These are phyloP conservation scores for Ananas comosus DNA, from an alignment of 176 grass and related monocot genomes.

Conservation along the genomic window DNA sequence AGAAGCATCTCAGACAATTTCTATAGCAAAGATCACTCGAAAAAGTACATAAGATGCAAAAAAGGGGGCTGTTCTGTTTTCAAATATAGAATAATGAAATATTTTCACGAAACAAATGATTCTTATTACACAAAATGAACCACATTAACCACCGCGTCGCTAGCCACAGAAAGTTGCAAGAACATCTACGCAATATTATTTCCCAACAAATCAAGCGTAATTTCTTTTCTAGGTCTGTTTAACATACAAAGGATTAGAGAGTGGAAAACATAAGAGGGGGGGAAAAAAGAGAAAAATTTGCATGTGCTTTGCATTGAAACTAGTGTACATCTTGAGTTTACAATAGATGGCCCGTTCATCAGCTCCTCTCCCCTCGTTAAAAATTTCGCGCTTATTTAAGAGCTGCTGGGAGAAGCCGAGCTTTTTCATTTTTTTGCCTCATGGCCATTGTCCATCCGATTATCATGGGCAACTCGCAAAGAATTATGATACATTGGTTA, in stretches of 20 bases:
- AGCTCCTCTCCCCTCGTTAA: constrained; percentile 6
- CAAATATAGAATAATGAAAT: too few relatives aligned
- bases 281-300: background rate
- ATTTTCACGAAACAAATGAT: too few relatives aligned
- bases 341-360: constrained; percentile 11
- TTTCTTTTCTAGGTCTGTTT: too few relatives aligned
- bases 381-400: constrained; percentile 5
- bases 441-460: background rate
- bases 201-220: too few relatives aligned
- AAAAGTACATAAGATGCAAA: too few relatives aligned
- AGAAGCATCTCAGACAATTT: too few relatives aligned
- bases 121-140: too few relatives aligned
- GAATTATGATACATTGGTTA: constrained; percentile 21
- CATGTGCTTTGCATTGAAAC: constrained; percentile 7
- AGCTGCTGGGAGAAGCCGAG: constrained; percentile 5
- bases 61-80: too few relatives aligned
- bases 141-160: too few relatives aligned
- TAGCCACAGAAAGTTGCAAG: too few relatives aligned
- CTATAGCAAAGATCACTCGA: too few relatives aligned
- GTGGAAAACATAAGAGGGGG: background rate
- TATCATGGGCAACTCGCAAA: constrained; percentile 14
- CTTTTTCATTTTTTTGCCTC: background rate
- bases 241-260: background rate
- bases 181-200: too few relatives aligned
- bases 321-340: constrained; percentile 39